These are phyloP conservation scores for Aureobasidium sp. DNA, from an alignment of 2,329 filamentous ascomycete genomes.

Conservation along the genomic window DNA sequence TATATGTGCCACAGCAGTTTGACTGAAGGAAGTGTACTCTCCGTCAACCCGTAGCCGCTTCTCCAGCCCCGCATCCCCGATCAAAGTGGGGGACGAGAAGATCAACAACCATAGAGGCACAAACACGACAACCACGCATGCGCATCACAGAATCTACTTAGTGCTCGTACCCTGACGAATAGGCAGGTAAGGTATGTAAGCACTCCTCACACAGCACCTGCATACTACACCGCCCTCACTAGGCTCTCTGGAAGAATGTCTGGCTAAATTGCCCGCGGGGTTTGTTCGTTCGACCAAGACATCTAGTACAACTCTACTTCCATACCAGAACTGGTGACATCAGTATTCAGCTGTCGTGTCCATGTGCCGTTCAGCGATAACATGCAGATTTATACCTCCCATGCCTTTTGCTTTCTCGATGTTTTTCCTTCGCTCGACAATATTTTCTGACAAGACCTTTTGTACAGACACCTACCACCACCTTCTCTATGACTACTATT, in stretches of 20 bases:
- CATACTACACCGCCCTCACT: not conserved
- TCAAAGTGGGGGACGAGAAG: not conserved
- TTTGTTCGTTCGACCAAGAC: not conserved
- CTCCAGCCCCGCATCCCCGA: not conserved
- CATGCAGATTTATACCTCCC: not conserved
- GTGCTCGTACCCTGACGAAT: not conserved
- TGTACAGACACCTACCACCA: not conserved
- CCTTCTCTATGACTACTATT: constrained; percentile 9
- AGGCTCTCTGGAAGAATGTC: not conserved
- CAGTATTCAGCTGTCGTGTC: constrained; percentile 1
- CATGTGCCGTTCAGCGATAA: not conserved
- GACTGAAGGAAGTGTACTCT: not conserved
- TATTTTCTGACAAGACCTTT: not conserved
- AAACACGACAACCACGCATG: not conserved
- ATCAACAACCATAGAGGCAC: not conserved
- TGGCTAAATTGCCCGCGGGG: not conserved
- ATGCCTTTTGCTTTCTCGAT: not conserved
- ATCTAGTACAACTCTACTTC: constrained; percentile 1
- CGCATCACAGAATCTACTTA: not conserved
- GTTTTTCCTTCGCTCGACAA: not conserved
- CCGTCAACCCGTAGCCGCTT: not conserved
- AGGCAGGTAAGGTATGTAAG: not conserved
- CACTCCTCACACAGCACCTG: not conserved
- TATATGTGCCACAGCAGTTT: not conserved
- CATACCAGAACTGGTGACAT: constrained; percentile 3